Evolutionary conservation across 2,329 filamentous ascomycete species (phyloP).

Genomic region (Coleophoma crateriformis): DNA sequence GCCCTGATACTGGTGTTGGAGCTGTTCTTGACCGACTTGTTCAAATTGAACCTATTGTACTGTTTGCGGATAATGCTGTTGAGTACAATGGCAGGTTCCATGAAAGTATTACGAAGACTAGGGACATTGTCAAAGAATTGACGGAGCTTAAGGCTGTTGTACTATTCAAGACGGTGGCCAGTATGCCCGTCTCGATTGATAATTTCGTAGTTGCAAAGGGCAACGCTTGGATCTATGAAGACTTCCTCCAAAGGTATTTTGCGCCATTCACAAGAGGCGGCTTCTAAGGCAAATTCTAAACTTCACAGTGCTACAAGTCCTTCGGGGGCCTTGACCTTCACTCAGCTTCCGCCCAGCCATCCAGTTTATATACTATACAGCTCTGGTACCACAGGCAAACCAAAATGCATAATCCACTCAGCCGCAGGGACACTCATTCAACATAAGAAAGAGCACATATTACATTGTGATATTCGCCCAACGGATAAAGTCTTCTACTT

Average conservation of each 20-base stretch:
- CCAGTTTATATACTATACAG: constrained; percentile 93
- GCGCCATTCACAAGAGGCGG: background rate
- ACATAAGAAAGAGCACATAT: constrained; percentile 92
- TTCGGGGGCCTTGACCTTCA: constrained; percentile 52
- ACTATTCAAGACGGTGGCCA: constrained; percentile 62
- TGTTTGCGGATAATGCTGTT: constrained; percentile 85
- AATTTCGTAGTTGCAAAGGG: constrained; percentile 24
- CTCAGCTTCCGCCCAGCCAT: constrained; percentile 76
- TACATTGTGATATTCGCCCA: constrained; percentile 76
- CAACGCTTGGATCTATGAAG: constrained; percentile 31
- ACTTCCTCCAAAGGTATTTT: constrained; percentile 33
- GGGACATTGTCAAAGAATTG: constrained; percentile 67
- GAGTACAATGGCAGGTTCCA: constrained; percentile 90
- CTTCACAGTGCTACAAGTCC: constrained; percentile 24
- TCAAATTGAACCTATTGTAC: constrained; percentile 77
- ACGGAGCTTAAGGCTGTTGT: constrained; percentile 60
- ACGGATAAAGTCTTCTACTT: constrained; percentile 82
- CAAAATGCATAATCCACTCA: constrained; percentile 93
- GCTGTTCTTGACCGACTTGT: constrained; percentile 82
- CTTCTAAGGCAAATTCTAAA: background rate
- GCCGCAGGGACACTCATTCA: constrained; percentile 86
- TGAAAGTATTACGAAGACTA: constrained; percentile 71
- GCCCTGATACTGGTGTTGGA: constrained; percentile 85
- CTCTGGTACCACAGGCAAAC: constrained; percentile 78
- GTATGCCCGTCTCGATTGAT: constrained; percentile 15